A percentile compares a stretch with the other conserved stretches of the same genome.
Evolutionary conservation across 1,284 basidiomycete species (phyloP).

Genomic region (Athelia sp.): DNA sequence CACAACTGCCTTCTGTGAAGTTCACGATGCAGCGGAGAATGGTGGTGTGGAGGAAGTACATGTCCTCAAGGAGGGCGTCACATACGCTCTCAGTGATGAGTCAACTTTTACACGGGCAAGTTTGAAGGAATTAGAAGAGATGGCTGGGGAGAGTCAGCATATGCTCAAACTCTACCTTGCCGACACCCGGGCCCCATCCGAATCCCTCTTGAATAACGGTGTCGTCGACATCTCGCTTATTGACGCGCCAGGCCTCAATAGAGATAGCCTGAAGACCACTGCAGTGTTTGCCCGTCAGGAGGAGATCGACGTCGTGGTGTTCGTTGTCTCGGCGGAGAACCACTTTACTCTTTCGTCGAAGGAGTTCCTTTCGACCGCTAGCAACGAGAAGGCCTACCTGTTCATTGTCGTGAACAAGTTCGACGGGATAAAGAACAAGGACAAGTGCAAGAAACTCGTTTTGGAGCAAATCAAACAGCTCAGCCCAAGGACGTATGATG

Average conservation of each 20-base stretch:
- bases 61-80: conserved; percentile 59
- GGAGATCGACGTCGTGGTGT: conserved; percentile 98
- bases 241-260: conserved; percentile 96
- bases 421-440: conserved; percentile 94
- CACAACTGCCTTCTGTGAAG: conserved; percentile 97
- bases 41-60: conserved; percentile 81
- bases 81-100: conserved; percentile 73
- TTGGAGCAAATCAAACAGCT: conserved; percentile 94
- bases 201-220: conserved; percentile 92
- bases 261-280: conserved; percentile 94
- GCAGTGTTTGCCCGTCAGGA: conserved; percentile 95
- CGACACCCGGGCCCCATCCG: conserved; percentile 66
- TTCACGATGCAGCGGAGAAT: conserved; percentile 89
- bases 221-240: conserved; percentile 98
- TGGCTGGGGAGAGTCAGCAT: conserved; percentile 73
- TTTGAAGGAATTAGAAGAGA: conserved; percentile 73
- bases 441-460: conserved; percentile 85
- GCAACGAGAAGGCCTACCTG: conserved; percentile 96
- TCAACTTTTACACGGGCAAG: conserved; percentile 72
- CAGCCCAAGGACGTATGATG: conserved; percentile 88
- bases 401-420: conserved; percentile 99
- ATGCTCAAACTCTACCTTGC: conserved; percentile 83
- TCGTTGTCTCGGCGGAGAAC: conserved; percentile 97
- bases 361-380: conserved; percentile 92
- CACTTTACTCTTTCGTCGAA: conserved; percentile 97